These are phyloP conservation scores for Blastocystis sp. DNA, from an alignment of 352 stramenopile species.

Conservation along the genomic window DNA sequence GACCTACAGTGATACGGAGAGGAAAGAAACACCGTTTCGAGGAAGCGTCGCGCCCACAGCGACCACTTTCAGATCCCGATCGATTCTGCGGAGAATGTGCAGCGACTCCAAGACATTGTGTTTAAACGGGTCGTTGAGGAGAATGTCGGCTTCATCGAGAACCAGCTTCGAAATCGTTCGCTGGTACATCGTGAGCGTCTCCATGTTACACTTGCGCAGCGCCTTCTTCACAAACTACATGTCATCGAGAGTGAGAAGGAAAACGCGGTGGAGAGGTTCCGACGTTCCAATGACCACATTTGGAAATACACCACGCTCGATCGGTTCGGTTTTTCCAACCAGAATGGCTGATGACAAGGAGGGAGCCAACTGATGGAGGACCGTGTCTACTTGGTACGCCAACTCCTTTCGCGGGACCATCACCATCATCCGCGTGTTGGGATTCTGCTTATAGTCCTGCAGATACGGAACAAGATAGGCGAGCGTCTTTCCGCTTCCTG, in stretches of 20 bases:
- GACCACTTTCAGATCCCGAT: background rate
- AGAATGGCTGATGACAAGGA: background rate
- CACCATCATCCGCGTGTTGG: constrained; percentile 9
- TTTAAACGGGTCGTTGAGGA: constrained; percentile 41
- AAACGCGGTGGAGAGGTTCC: background rate
- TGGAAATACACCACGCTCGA: background rate
- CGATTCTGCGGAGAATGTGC: background rate
- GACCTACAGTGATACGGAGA: background rate
- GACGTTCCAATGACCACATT: constrained; percentile 16
- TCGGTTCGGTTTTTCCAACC: constrained; percentile 4
- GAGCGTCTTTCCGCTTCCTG: constrained; percentile 35
- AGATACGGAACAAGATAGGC: constrained; percentile 45
- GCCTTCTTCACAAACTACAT: background rate
- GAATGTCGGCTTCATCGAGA: constrained; percentile 35
- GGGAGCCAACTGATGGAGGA: constrained; percentile 15
- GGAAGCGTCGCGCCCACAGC: constrained; percentile 25
- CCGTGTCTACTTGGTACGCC: constrained; percentile 17
- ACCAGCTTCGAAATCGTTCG: constrained; percentile 20
- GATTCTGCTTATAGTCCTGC: background rate
- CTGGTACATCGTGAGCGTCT: background rate
- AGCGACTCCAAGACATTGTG: background rate
- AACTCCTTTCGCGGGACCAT: constrained; percentile 20
- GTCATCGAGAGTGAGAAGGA: background rate
- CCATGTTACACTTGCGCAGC: constrained; percentile 9
- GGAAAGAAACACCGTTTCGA: background rate